Evolutionary conservation across 768 basidiomycete species (phyloP), one percentile per base, ranked within the genome.

Genomic region (Psilocybe azurescens): DNA sequence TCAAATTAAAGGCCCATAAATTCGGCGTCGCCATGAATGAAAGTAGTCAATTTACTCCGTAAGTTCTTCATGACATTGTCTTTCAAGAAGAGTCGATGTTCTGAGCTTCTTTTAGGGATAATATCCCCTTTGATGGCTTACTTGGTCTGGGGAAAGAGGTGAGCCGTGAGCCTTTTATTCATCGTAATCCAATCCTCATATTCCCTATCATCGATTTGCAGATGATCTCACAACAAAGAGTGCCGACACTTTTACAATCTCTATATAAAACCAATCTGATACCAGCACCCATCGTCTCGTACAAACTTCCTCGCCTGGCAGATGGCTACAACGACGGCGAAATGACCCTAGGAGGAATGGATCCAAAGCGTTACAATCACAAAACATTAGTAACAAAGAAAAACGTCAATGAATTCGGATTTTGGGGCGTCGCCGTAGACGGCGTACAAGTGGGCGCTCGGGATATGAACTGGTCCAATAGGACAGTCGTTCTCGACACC

Each of bases 141-240:
- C 89, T 93, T 86, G 91, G 92, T 32, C 80, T 91, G 49, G 92
- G 89, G 4, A 80, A 88, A 76, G 89, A 88, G 53, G 89, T 88
- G 64, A 56, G 83, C 77, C 3, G 9, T 59, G 29, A 36, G 20
- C 28, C 3, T 48, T n/a, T 14, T 24, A 41, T 28, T 32, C 3
- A 9, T 5, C 14, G 20, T 41, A 13, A 48, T 47, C 4, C 48
- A 57, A 28, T 58, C 33, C 24, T 20, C 20, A 20, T 20, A 20
- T 20, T 20, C 20, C 1, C 24, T 24, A 24, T 24, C 24, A 14
- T 8, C 47, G 29, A 39, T 32, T 28, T 28, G 38, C 14, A 89
- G 85, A 75, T 70, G 4, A 78, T 95, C 53, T 93, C 93, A 24
- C 66, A 89, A 63, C 87, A 95, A 72, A 64, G 77, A 48, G 82